Evolutionary conservation across 2,329 filamentous ascomycete species (phyloP), one percentile per base, ranked within the genome.

Genomic region (Westerdykella aurantiaca): DNA sequence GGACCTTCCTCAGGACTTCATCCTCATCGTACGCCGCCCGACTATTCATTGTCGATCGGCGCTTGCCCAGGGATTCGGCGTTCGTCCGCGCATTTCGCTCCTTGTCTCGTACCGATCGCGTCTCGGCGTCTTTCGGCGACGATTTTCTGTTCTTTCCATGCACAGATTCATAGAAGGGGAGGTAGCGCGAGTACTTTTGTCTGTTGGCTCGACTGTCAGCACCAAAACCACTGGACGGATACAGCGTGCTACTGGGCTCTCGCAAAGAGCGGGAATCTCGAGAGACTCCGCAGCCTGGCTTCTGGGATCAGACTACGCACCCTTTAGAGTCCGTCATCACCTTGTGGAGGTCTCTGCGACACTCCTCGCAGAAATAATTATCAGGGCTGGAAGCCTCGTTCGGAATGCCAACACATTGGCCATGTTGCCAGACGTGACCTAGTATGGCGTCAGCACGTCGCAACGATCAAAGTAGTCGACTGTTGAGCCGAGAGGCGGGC

Each of bases 291-390:
- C 25, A 25, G 25, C 11, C 7, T 3, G 11, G 53, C 56, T 56
- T 55, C 54, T n/a, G 21, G 44, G 44, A 35, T 39, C 6, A 59
- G 51, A 53, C 42, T 43, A 67, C 87, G 74, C 78, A 97, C 93
- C 90, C 90, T 75, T 90, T 93, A 57, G 78, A 76, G 53, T 88
- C 86, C 43, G 77, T 81, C 58, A 82, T 83, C 51, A 95, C 83
- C 63, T 83, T 88, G 74, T 98, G 93, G 41, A 95, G 77, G 64
- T 95, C 89, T 64, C 89, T 89, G 53, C 86, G 83, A 71, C 93
- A 98, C 67, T 88, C 80, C 71, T 98, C 93, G 71, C 93, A 98
- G 64, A 93, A 98, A 72, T 98, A 98, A 68, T 97, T 90, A 43
- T 97, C 91, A 9, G 93, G 93, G 53, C 88, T 91, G 66, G 86